Evolutionary conservation across 495 filamentous ascomycete species (phyloP).

Genomic region (Tuber aestivum): DNA sequence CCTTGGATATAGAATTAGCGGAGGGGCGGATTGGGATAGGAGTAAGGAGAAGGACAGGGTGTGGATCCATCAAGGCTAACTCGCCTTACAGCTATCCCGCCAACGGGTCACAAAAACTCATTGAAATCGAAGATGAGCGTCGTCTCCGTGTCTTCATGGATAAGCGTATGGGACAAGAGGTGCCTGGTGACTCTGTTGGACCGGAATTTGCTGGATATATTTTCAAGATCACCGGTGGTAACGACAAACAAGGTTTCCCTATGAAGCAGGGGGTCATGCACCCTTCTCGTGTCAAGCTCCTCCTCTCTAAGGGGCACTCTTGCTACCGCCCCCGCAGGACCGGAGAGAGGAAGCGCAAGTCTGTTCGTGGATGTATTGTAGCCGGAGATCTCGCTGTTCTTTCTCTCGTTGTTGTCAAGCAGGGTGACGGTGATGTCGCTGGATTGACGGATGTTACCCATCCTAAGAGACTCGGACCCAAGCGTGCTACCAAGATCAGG

Average conservation of each 20-base stretch:
- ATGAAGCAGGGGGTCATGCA: conserved; percentile 99
- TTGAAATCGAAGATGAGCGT: conserved; percentile 98
- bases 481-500: conserved; percentile 98
- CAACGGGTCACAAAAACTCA: conserved; percentile 98
- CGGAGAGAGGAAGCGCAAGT: conserved; percentile 98
- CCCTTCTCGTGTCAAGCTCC: conserved; percentile 91
- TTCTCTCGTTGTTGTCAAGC: conserved; percentile 90
- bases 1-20: conserved; percentile 10
- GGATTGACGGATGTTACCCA: conserved; percentile 93
- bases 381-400: conserved; percentile 88
- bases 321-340: conserved; percentile 97
- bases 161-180: conserved; percentile 95
- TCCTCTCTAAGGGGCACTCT: conserved; percentile 85
- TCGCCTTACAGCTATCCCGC: conserved; percentile 55
- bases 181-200: conserved; percentile 84
- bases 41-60: background rate
- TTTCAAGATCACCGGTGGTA: conserved; percentile 96
- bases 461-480: conserved; percentile 97
- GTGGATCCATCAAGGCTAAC: conserved; percentile 20
- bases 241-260: conserved; percentile 99
- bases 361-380: conserved; percentile 95
- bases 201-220: conserved; percentile 99
- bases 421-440: conserved; percentile 87
- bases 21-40: conserved; percentile 5
- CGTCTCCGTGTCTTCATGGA: conserved; percentile 80